These are phyloP conservation scores for Penicillium atrosanguineum DNA, from an alignment of 495 filamentous ascomycete species.

Conservation along the genomic window DNA sequence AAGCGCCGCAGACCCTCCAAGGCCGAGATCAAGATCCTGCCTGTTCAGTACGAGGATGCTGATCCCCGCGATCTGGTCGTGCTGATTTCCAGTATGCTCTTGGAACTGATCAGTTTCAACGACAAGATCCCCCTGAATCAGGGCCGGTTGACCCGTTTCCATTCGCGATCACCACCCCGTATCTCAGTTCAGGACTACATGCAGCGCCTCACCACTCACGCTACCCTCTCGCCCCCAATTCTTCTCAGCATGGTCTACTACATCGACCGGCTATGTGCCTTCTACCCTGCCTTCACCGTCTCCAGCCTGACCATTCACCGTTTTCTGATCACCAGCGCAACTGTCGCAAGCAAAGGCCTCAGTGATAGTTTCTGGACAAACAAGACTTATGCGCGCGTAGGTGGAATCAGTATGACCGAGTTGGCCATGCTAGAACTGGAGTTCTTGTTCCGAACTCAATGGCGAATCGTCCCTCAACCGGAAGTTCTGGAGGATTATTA, in stretches of 20 bases:
- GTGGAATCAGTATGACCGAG: slow-evolving; percentile 84
- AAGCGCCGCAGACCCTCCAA: slow-evolving; percentile 54
- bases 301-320: slow-evolving; percentile 94
- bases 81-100: slow-evolving; percentile 90
- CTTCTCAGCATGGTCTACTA: slow-evolving; percentile 99
- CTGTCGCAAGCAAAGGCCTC: slow-evolving; percentile 91
- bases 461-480: slow-evolving; percentile 93
- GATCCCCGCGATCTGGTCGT: slow-evolving; percentile 80
- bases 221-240: slow-evolving; percentile 87
- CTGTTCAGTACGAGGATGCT: slow-evolving; percentile 72
- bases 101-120: slow-evolving; percentile 89
- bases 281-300: slow-evolving; percentile 92
- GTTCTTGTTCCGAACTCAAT: slow-evolving; percentile 86
- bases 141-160: slow-evolving; percentile 86
- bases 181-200: slow-evolving; percentile 94
- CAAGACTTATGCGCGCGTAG: slow-evolving; percentile 88
- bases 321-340: slow-evolving; percentile 92
- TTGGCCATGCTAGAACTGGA: slow-evolving; percentile 92
- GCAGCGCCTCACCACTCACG: slow-evolving; percentile 87
- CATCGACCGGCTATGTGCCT: slow-evolving; percentile 89
- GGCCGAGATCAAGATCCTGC: slow-evolving; percentile 67
- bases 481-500: slow-evolving; percentile 94
- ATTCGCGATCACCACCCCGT: slow-evolving; percentile 89
- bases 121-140: slow-evolving; percentile 82
- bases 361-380: slow-evolving; percentile 99